These are phyloP conservation scores for Apocynum venetum DNA, from an alignment of 257 asterid species.

Conservation along the genomic window DNA sequence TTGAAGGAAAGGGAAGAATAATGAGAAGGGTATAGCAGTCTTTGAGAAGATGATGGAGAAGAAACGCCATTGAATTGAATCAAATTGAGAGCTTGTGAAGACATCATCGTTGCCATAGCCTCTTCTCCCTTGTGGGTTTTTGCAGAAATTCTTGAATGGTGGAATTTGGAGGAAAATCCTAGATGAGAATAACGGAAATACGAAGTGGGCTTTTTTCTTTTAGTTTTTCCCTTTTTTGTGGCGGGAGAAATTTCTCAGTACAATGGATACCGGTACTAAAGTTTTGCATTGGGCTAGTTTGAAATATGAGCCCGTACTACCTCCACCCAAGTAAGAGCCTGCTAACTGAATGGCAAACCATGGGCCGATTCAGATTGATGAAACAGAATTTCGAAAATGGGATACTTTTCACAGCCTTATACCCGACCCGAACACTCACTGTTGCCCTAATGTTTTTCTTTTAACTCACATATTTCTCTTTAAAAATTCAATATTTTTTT, in stretches of 20 bases:
- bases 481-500: too few relatives aligned
- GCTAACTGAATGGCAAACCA: too few relatives aligned
- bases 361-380: too few relatives aligned
- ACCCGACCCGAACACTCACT: too few relatives aligned
- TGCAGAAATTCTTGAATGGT: not conserved
- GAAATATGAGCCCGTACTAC: not conserved
- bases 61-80: conserved; percentile 12
- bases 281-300: not conserved
- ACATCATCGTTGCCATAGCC: conserved; percentile 36
- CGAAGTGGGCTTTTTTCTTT: not conserved
- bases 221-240: not conserved
- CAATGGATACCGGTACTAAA: not conserved
- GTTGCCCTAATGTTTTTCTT: too few relatives aligned
- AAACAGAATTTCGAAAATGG: too few relatives aligned
- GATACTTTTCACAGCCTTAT: too few relatives aligned
- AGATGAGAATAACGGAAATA: not conserved
- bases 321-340: not conserved
- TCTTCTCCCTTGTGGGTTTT: not conserved
- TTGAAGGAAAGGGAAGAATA: conserved; percentile 22
- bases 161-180: not conserved
- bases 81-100: conserved; percentile 23
- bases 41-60: conserved; percentile 3
- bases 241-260: conserved; percentile 12
- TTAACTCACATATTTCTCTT: too few relatives aligned
- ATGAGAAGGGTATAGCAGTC: conserved; percentile 17